Evolutionary conservation across 208 protist genomes (phyloP).

Genomic region (Leishmania tarentolae): DNA sequence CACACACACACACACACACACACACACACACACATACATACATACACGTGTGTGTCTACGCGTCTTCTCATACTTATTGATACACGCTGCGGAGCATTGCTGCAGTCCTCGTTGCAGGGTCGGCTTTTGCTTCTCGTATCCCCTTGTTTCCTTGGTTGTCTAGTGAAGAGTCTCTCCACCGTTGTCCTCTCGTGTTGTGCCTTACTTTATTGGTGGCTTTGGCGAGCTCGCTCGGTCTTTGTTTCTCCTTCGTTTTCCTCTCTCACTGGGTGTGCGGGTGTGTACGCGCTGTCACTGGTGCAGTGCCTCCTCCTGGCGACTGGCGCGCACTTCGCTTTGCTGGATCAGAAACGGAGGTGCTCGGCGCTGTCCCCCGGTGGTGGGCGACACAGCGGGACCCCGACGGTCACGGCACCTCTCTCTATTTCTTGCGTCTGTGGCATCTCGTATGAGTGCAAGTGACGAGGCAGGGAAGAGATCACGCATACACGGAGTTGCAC

Average conservation of each 20-base stretch:
- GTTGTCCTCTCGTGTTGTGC: neutral
- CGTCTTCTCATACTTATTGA: neutral
- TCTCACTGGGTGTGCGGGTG: neutral
- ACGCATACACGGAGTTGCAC: neutral
- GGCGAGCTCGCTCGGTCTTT: neutral
- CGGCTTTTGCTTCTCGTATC: neutral
- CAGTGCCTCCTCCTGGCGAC: neutral
- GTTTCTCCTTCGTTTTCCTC: neutral
- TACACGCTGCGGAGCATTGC: neutral
- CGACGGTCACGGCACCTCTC: no score
- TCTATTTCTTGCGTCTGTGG: neutral
- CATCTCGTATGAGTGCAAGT: neutral
- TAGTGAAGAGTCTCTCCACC: neutral
- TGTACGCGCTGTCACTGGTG: neutral
- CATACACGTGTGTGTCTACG: neutral
- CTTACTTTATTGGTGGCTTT: slow-evolving; percentile 11
- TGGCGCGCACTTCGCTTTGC: no score
- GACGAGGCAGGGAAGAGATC: neutral
- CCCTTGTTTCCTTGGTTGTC: neutral
- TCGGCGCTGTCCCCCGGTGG: no score
- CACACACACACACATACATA: neutral
- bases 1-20: neutral
- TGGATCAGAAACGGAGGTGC: no score
- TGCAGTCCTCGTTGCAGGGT: neutral
- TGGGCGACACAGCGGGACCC: no score